phyloP scores from a whole-genome alignment of 2,329 filamentous ascomycete genomes.

The Lojkania enalia region DNA sequence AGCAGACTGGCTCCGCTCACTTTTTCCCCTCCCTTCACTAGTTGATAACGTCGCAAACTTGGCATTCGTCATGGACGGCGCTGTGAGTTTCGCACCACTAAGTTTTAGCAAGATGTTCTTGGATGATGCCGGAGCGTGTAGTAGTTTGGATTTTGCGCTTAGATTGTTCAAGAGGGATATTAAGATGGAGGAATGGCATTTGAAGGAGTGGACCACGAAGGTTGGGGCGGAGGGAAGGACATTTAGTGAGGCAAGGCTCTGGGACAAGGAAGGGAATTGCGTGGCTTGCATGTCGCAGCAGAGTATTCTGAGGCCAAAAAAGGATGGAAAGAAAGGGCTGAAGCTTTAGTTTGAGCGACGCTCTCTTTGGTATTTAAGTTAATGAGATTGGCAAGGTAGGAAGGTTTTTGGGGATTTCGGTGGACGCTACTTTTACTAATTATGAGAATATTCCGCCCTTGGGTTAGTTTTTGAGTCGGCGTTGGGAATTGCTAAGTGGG shows the following conservation, averaged over 20 bases:
- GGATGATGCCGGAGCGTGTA: constrained; percentile 50
- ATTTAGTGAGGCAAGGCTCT: constrained; percentile 52
- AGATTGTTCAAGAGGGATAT: constrained; percentile 48
- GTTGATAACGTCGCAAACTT: constrained; percentile 46
- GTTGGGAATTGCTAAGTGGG: too few relatives aligned
- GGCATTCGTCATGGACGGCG: constrained; percentile 52
- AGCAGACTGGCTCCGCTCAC: constrained; percentile 49
- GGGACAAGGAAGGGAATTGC: constrained; percentile 50
- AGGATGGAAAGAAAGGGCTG: constrained; percentile 12
- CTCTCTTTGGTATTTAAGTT: too few relatives aligned
- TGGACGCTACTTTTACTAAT: too few relatives aligned
- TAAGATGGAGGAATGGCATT: constrained; percentile 50
- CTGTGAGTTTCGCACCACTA: constrained; percentile 50
- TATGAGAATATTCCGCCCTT: too few relatives aligned
- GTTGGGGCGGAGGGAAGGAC: constrained; percentile 49
- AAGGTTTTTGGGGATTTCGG: too few relatives aligned
- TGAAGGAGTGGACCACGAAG: constrained; percentile 48
- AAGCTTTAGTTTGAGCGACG: too few relatives aligned
- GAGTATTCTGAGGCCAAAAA: constrained; percentile 36
- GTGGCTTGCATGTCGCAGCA: constrained; percentile 57
- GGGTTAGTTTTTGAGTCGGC: too few relatives aligned
- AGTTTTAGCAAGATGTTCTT: constrained; percentile 49
- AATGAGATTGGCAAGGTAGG: too few relatives aligned
- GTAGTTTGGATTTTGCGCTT: constrained; percentile 56
- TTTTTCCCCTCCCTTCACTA: constrained; percentile 18